Percentiles rank a stretch among this genome's conserved stretches.
These are phyloP conservation scores for Colletotrichum agaves DNA, from an alignment of 2,329 filamentous ascomycete genomes.

Conservation along the genomic window DNA sequence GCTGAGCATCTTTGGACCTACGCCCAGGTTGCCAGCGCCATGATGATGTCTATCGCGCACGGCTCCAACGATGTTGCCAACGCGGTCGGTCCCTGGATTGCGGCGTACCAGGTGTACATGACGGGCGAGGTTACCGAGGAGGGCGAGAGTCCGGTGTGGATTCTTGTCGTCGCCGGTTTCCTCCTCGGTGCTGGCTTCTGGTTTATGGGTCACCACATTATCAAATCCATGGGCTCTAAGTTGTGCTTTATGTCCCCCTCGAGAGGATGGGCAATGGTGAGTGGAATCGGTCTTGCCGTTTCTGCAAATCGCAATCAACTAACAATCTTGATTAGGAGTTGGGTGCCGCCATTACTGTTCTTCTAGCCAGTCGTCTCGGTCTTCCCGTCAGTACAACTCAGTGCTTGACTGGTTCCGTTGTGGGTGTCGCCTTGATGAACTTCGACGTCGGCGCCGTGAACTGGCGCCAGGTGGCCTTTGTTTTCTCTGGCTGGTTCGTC, in stretches of 20 bases:
- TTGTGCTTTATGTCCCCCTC: constrained; percentile 52
- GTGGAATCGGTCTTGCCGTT: no score
- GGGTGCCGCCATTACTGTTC: constrained; percentile 50
- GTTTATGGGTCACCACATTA: constrained; percentile 53
- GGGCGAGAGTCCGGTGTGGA: constrained; percentile 51
- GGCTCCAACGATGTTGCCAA: constrained; percentile 57
- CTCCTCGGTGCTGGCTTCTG: constrained; percentile 53
- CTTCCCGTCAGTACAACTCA: constrained; percentile 45
- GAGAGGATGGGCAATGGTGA: constrained; percentile 39
- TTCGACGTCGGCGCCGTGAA: constrained; percentile 41
- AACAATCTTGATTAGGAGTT: constrained; percentile 47
- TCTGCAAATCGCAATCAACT: no score
- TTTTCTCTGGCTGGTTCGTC: constrained; percentile 43
- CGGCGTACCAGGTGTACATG: constrained; percentile 49
- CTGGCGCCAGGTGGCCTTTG: constrained; percentile 42
- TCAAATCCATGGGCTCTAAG: constrained; percentile 52
- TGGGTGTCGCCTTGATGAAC: constrained; percentile 43
- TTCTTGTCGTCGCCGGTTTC: constrained; percentile 49
- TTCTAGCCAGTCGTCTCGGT: constrained; percentile 40
- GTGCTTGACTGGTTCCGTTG: constrained; percentile 42
- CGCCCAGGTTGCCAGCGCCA: constrained; percentile 52
- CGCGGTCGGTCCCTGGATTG: constrained; percentile 53
- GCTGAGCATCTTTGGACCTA: constrained; percentile 61
- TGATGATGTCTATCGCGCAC: constrained; percentile 55
- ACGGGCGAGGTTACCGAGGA: constrained; percentile 45